A percentile compares a stretch with the other conserved stretches of the same genome.
Conservation (phyloP, 1,284 basidiomycete species). For the Rhodotorula sp. region DNA sequence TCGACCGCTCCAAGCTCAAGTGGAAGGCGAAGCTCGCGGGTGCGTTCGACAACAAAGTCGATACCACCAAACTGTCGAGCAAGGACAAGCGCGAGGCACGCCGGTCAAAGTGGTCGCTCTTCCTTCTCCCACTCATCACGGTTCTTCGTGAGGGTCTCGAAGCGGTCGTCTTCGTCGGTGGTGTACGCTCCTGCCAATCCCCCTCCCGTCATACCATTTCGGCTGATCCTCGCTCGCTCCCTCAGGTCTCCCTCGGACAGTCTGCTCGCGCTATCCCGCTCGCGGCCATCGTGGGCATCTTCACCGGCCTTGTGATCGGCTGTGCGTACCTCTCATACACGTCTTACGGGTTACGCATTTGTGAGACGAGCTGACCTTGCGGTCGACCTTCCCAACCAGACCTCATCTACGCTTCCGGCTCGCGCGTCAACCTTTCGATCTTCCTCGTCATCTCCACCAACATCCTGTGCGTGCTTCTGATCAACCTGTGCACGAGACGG, state of each 20-base stretch:
- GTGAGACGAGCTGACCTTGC: background rate
- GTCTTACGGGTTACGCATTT: too few species aligned
- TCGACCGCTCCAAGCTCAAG: slow-evolving; percentile 70
- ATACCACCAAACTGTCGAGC: slow-evolving; percentile 8
- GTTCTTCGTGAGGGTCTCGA: slow-evolving; percentile 91
- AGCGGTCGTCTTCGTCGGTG: slow-evolving; percentile 89
- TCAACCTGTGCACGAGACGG: background rate
- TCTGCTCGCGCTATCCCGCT: slow-evolving; percentile 81
- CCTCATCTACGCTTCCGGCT: slow-evolving; percentile 57
- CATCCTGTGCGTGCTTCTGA: slow-evolving; percentile 58
- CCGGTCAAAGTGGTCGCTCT: slow-evolving; percentile 70
- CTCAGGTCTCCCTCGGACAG: slow-evolving; percentile 71
- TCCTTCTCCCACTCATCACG: slow-evolving; percentile 83
- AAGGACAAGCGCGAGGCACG: slow-evolving; percentile 41
- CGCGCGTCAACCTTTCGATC: slow-evolving; percentile 61
- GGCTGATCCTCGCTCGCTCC: background rate
- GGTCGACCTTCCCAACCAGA: slow-evolving; percentile 11
- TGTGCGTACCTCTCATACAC: slow-evolving; percentile 58
- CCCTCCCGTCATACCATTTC: too few species aligned
- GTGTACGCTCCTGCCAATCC: slow-evolving; percentile 55
- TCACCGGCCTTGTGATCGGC: slow-evolving; percentile 64
- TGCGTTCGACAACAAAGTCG: slow-evolving; percentile 66
- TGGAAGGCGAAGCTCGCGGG: slow-evolving; percentile 84
- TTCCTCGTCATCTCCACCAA: slow-evolving; percentile 88
- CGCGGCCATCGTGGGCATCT: slow-evolving; percentile 77